Percentiles rank a stretch among this genome's conserved stretches.
Conservation (phyloP, 164 flowering plant species). For the Annona squamosa region DNA sequence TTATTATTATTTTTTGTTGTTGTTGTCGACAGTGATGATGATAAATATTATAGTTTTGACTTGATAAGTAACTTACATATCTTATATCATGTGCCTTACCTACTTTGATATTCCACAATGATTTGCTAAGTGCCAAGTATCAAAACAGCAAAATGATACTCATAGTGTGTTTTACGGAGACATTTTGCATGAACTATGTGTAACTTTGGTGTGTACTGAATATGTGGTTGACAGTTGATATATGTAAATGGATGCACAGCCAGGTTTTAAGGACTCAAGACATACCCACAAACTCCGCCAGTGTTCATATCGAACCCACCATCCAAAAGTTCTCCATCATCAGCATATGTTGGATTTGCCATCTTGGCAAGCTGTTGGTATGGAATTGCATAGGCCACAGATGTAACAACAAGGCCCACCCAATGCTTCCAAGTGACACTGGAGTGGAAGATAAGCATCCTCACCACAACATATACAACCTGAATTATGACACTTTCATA, state of each 20-base stretch:
- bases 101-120: too few species aligned
- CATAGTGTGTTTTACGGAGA: neutral
- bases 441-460: conserved; percentile 59
- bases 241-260: neutral
- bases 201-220: neutral
- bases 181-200: neutral
- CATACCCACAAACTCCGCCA: conserved; percentile 89
- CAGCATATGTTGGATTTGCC: conserved; percentile 67
- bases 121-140: too few species aligned
- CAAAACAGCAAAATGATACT: neutral
- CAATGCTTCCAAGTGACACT: conserved; percentile 80
- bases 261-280: neutral
- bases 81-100: too few species aligned
- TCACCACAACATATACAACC: conserved; percentile 56
- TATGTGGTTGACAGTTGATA: neutral
- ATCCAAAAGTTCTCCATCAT: conserved; percentile 79
- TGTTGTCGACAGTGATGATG: too few species aligned
- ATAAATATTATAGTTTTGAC: too few species aligned
- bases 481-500: conserved; percentile 14
- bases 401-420: conserved; percentile 58
- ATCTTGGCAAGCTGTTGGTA: conserved; percentile 67
- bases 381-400: conserved; percentile 52
- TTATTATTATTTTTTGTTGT: too few species aligned
- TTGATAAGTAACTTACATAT: too few species aligned
- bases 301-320: conserved; percentile 96